phyloP scores from a whole-genome alignment of 495 filamentous ascomycete species.

The Opeltia flavorubescens region DNA sequence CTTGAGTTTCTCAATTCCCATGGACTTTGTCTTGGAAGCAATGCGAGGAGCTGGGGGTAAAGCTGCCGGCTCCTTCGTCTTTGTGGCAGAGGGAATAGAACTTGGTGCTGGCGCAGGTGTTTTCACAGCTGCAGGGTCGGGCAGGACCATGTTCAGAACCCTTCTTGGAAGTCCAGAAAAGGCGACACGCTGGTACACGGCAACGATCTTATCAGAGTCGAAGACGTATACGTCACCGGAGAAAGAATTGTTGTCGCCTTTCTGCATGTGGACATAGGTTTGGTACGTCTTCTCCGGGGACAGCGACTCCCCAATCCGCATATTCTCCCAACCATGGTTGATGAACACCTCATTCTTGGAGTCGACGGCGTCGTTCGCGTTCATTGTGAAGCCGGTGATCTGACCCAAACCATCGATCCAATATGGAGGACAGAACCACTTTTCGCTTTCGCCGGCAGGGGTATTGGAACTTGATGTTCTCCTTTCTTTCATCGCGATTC shows the following conservation, averaged over 20 bases:
- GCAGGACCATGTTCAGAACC: slow-evolving; percentile 28
- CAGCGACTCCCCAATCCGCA: slow-evolving; percentile 39
- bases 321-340: slow-evolving; percentile 47
- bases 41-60: neutral
- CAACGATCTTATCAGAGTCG: neutral
- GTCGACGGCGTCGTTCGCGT: slow-evolving; percentile 45
- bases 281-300: slow-evolving; percentile 38
- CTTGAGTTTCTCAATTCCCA: no score
- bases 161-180: slow-evolving; percentile 45
- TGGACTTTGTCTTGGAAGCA: neutral
- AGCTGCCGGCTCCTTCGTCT: no score
- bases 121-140: neutral
- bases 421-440: no score
- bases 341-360: slow-evolving; percentile 44
- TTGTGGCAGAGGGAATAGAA: neutral
- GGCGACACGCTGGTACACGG: slow-evolving; percentile 14
- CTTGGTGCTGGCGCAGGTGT: neutral
- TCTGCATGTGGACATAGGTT: slow-evolving; percentile 42
- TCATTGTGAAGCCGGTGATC: slow-evolving; percentile 49
- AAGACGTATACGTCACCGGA: slow-evolving; percentile 15
- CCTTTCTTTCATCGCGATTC: no score
- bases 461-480: no score
- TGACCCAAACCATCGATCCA: slow-evolving; percentile 46
- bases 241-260: slow-evolving; percentile 17
- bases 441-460: no score